A percentile compares a stretch with the other conserved stretches of the same genome.
phyloP scores from a whole-genome alignment of 2,329 filamentous ascomycete species.

The Lecanicillium sp. region DNA sequence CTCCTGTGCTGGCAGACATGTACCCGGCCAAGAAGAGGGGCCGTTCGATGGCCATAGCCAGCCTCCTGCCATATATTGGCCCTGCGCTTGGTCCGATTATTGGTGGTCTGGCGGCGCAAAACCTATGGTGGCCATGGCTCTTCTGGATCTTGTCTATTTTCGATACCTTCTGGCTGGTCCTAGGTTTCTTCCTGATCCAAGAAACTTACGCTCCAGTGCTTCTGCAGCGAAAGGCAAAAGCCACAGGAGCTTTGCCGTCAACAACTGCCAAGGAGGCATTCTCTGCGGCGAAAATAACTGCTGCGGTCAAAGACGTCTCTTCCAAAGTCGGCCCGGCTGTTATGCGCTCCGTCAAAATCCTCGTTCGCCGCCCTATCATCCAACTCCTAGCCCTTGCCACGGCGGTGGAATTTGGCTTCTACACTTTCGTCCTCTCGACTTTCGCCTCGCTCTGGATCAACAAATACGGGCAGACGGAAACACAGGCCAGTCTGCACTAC shows the following conservation, averaged over 20 bases:
- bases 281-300: not conserved
- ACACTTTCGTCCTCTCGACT: slow-evolving; percentile 45
- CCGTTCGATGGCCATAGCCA: slow-evolving; percentile 25
- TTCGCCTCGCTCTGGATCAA: slow-evolving; percentile 40
- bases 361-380: slow-evolving; percentile 37
- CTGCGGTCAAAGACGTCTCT: not conserved
- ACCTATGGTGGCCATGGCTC: slow-evolving; percentile 60
- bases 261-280: slow-evolving; percentile 3
- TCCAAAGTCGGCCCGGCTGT: not conserved
- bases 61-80: slow-evolving; percentile 35
- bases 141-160: slow-evolving; percentile 59
- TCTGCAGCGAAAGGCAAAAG: slow-evolving; percentile 23
- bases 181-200: slow-evolving; percentile 41
- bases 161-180: slow-evolving; percentile 45
- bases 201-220: slow-evolving; percentile 59
- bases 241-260: not conserved
- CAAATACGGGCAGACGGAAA: slow-evolving; percentile 36
- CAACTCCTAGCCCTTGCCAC: slow-evolving; percentile 36
- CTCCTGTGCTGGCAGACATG: slow-evolving; percentile 27
- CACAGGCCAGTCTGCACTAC: slow-evolving; percentile 39
- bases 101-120: slow-evolving; percentile 56
- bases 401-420: slow-evolving; percentile 40
- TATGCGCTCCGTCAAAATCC: slow-evolving; percentile 23
- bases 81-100: slow-evolving; percentile 61
- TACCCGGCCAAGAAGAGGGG: slow-evolving; percentile 26